Evolutionary conservation across 345 rosid genomes (phyloP).

Genomic region (Syzygium oleosum): DNA sequence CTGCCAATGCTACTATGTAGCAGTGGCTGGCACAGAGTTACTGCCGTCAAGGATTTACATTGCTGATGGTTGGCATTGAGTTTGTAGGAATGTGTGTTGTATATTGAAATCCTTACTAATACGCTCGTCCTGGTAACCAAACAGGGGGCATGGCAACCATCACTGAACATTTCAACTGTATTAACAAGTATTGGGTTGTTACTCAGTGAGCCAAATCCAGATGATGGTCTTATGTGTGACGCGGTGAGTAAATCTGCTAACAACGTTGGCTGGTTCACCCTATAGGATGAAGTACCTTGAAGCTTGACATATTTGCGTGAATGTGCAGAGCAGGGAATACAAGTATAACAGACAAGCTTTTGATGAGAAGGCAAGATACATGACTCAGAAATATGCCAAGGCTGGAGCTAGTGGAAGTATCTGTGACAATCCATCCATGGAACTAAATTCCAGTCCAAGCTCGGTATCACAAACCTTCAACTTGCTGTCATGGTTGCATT

Average conservation of each 20-base stretch:
- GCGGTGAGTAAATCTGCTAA: constrained; percentile 35
- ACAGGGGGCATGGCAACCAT: constrained; percentile 94
- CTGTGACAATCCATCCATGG: constrained; percentile 10
- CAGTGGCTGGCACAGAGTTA: background rate
- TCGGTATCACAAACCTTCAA: background rate
- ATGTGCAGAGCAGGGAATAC: constrained; percentile 66
- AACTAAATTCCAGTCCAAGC: constrained; percentile 9
- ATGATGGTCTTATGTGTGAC: constrained; percentile 82
- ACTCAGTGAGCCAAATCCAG: constrained; percentile 75
- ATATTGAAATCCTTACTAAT: background rate
- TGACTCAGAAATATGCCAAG: constrained; percentile 64
- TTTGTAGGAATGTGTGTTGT: background rate
- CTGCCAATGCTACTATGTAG: background rate
- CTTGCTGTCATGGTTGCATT: background rate
- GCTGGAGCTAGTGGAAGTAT: constrained; percentile 24
- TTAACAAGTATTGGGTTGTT: constrained; percentile 60
- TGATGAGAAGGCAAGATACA: constrained; percentile 54
- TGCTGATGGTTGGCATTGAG: background rate
- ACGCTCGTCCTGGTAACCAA: background rate
- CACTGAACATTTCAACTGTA: constrained; percentile 74
- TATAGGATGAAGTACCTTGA: background rate
- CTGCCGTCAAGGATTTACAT: background rate
- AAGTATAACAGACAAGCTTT: constrained; percentile 71
- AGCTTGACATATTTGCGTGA: constrained; percentile 7
- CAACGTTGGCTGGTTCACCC: background rate